Base-by-base conservation (phyloP, 208 protist genomes). In the Trypanosoma mega region DNA sequence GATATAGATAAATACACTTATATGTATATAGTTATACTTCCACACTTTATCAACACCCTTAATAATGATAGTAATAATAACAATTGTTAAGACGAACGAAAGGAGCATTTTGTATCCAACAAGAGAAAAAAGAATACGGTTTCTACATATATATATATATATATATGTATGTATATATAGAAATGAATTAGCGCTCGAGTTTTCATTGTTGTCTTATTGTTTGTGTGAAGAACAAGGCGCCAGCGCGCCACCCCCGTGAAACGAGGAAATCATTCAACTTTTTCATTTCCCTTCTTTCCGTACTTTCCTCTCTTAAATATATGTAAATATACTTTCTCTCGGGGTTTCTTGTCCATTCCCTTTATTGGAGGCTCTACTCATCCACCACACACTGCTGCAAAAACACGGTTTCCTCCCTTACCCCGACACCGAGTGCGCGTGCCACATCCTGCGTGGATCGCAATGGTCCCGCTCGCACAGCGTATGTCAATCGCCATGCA, bases 361-460 rank as follows among this genome's bases (percentile, higher is more conserved):
- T 39, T 50, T 30, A 6, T 14, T n/a, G n/a, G n/a, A n/a, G n/a
- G n/a, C n/a, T n/a, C n/a, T n/a, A 63, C 26, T 71, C 60, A 29
- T 78, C 67, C 23, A 76, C 59, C 2, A 94, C 52, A 37, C 78
- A 82, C 67, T 94, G 88, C 71, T 94, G 88, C 36, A 94, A 29
- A 12, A 82, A 67, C 3, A 94, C 37, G 3, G 68, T 82, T 45
- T 92, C 87, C 58, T 94, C 85, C 48, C 60, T 66, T 52, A 88
- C 76, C 43, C 81, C 72, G 14, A 67, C 72, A 0, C 59, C 75
- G 34, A 94, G 65, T 11, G 71, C 78, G 2, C 65, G 65, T 1
- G 64, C 72, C 49, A 91, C 34, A 54, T 92, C 88, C 23, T 68
- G 69, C 31, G 80, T 63, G 6, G 80, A 83, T 11, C 76, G 74